Base-by-base conservation (phyloP, 352 stramenopile genomes). In the Achlya hypogyna region DNA sequence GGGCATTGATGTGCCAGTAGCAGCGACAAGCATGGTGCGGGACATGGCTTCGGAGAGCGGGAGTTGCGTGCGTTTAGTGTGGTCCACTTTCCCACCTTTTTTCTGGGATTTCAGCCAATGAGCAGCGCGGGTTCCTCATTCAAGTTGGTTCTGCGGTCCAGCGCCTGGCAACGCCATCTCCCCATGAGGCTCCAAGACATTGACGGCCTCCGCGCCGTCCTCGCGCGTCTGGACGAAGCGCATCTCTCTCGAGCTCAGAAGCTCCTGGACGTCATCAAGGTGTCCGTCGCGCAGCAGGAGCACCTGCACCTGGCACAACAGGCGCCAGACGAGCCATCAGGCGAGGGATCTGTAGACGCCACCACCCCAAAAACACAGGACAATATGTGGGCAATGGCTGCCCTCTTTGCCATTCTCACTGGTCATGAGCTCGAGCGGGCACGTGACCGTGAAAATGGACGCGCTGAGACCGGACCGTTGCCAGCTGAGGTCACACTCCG, bases 181-280 rank as follows among this genome's bases (percentile, higher is more conserved):
- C n/a, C 22, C 28, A 67, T 67, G 60, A 42, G 38, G 29, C 60
- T 67, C 27, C 27, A 56, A 43, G 60, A 67, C 47, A 34, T 54
- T 34, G 22, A 22, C 20, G 60, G 51, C 32, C 35, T 56, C 31
- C 29, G n/a, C n/a, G 14, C 42, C n/a, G 40, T 67, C 28, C 32
- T 67, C 8, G 12, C 45, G 18, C 42, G 60, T 4, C 28, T 67
- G 12, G 60, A 60, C 31, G 47, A 18, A 10, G 51, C 16, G 8
- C 51, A 42, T 52, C 20, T 60, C 20, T 42, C 60, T 5, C 45
- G 51, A 20, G 27, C 51, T 6, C 60, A 67, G 60, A 67, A 67
- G 60, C 60, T 67, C 2, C 51, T 67, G 20, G 51, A 60, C n/a
- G 49, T 59, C 38, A 59, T 67, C 51, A 60, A 59, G 47, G 27